Conservation (phyloP, 2,329 filamentous ascomycete genomes). For the Parastagonospora nodorum region DNA sequence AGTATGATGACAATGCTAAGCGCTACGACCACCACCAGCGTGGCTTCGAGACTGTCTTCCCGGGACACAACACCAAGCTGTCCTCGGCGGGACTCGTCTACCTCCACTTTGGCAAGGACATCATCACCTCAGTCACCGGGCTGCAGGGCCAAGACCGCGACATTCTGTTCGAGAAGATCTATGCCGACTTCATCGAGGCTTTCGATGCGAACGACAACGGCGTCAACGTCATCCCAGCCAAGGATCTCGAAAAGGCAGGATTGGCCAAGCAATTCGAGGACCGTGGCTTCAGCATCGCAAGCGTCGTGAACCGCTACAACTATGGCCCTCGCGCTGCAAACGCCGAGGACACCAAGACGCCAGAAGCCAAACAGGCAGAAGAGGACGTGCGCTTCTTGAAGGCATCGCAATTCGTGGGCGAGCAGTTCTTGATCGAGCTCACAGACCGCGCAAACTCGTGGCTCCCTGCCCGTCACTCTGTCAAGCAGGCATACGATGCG, state of each 20-base stretch:
- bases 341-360: slow-evolving; percentile 31
- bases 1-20: slow-evolving; percentile 77
- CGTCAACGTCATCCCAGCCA: slow-evolving; percentile 78
- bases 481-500: slow-evolving; percentile 74
- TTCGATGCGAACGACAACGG: slow-evolving; percentile 98
- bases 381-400: slow-evolving; percentile 81
- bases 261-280: slow-evolving; percentile 83
- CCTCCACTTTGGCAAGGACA: slow-evolving; percentile 88
- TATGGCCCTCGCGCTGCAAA: slow-evolving; percentile 61
- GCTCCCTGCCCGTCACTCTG: slow-evolving; percentile 83
- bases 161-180: slow-evolving; percentile 84
- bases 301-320: slow-evolving; percentile 86
- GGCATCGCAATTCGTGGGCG: slow-evolving; percentile 83
- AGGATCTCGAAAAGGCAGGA: slow-evolving; percentile 69
- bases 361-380: slow-evolving; percentile 62
- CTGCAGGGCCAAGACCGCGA: slow-evolving; percentile 69
- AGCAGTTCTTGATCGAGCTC: slow-evolving; percentile 83
- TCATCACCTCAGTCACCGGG: slow-evolving; percentile 72
- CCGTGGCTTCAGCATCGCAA: slow-evolving; percentile 81
- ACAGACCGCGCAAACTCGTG: slow-evolving; percentile 76
- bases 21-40: slow-evolving; percentile 99
- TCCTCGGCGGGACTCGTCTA: slow-evolving; percentile 93
- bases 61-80: slow-evolving; percentile 82
- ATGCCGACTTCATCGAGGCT: slow-evolving; percentile 91
- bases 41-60: slow-evolving; percentile 84